Base-by-base conservation (phyloP, 2,329 filamentous ascomycete species). In the Diaporthe destruens region DNA sequence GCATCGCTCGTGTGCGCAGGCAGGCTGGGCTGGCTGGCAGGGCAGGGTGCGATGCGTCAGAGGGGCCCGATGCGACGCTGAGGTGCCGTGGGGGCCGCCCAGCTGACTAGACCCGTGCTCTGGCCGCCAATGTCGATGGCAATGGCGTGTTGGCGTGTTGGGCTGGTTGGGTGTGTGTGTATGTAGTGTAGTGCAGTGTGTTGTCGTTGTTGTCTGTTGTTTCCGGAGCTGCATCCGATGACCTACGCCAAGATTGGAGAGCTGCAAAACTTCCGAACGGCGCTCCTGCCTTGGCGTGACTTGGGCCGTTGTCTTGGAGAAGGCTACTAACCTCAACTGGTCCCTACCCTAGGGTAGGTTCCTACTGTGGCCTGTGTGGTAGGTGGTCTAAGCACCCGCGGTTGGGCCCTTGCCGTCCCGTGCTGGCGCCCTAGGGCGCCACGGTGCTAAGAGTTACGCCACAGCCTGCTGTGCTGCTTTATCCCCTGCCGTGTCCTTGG, bases 201-300 rank as follows among this genome's bases (percentile, higher is more conserved):
- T 55, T n/a, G 51, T 54, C 7, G 53, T 54, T 54, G 51, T 54
- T 32, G 11, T 36, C 34, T 42, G 56, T 61, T 29, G 56, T 39
- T 61, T 61, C 56, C 39, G 59, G 59, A 29, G 59, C 36, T 51
- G 42, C 44, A 42, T 51, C 32, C 55, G 67, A 70, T 70, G 67
- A 70, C 67, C 67, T 70, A 70, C n/a, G 67, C 67, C 67, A 70
- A 70, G 67, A 53, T 70, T 61, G 67, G 54, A 44, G 44, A 61
- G 49, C 55, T 53, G 47, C 29, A 51, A 70, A 70, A 53, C 42
- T 16, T 6, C 55, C 67, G 55, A 70, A 3, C 12, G 44, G 36
- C 44, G 44, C 42, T 32, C 44, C 44, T 70, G 55, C 67, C 67
- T n/a, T 70, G 67, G 44, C 67, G 67, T 55, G 61, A 70, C 42